Evolutionary conservation across 768 basidiomycete genomes (phyloP).

Genomic region (Phaffia tasmanica): DNA sequence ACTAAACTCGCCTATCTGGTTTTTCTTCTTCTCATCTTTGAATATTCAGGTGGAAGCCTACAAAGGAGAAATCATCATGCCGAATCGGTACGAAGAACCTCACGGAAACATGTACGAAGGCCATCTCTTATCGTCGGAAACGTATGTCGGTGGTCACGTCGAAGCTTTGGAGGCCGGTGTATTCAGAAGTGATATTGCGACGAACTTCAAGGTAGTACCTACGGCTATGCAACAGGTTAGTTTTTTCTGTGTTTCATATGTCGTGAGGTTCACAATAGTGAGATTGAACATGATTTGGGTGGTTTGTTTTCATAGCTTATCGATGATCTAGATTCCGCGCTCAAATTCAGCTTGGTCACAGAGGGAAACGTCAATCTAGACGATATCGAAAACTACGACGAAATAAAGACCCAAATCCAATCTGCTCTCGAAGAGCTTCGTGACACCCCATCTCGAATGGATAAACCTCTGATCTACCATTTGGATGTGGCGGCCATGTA

Average conservation of each 20-base stretch:
- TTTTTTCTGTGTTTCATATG: neutral
- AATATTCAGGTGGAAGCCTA: conserved; percentile 78
- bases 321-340: conserved; percentile 81
- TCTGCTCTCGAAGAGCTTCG: conserved; percentile 74
- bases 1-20: neutral
- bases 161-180: conserved; percentile 97
- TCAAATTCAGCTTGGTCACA: conserved; percentile 74
- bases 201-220: conserved; percentile 90
- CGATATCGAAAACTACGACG: conserved; percentile 85
- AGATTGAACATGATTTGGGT: neutral
- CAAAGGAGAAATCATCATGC: conserved; percentile 86
- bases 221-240: conserved; percentile 67
- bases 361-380: conserved; percentile 65
- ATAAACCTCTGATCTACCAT: conserved; percentile 95
- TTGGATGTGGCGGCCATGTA: conserved; percentile 99
- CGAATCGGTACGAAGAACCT: conserved; percentile 87
- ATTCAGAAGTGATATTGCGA: conserved; percentile 87
- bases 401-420: conserved; percentile 70
- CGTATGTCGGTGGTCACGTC: conserved; percentile 97
- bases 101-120: conserved; percentile 90
- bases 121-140: conserved; percentile 91
- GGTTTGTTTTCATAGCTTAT: conserved; percentile 53
- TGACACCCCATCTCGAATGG: conserved; percentile 74
- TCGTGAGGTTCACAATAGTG: neutral
- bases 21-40: neutral